Percentiles rank a stretch among this genome's conserved stretches.
These are phyloP conservation scores for Chrysosporium queenslandicum DNA, from an alignment of 2,329 filamentous ascomycete species.

Conservation along the genomic window DNA sequence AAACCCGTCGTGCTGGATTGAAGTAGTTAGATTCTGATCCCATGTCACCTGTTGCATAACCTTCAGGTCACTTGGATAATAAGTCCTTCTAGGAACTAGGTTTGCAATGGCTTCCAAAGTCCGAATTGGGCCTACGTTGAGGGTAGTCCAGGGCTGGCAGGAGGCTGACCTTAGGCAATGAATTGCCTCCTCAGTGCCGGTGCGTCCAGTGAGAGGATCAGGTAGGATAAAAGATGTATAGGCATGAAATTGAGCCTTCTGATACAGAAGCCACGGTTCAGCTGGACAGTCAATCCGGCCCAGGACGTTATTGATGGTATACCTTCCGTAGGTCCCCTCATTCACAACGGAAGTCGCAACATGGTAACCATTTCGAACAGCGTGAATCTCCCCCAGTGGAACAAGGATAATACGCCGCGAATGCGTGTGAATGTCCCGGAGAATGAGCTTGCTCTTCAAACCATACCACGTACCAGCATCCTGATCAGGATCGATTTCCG, in stretches of 20 bases:
- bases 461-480: conserved; percentile 42
- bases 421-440: conserved; percentile 23
- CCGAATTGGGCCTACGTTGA: conserved; percentile 5
- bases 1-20: conserved; percentile 35
- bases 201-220: conserved; percentile 24
- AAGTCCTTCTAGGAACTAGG: conserved; percentile 33
- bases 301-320: conserved; percentile 42
- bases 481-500: conserved; percentile 42
- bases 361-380: conserved; percentile 21
- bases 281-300: conserved; percentile 39
- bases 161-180: conserved; percentile 13
- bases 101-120: conserved; percentile 12
- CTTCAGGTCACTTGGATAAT: conserved; percentile 36
- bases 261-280: conserved; percentile 15
- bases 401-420: conserved; percentile 32
- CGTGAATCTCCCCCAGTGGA: conserved; percentile 28
- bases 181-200: conserved; percentile 21
- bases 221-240: conserved; percentile 22
- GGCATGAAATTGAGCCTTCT: conserved; percentile 26
- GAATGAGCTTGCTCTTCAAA: conserved; percentile 42
- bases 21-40: conserved; percentile 30
- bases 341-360: conserved; percentile 31
- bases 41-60: conserved; percentile 40
- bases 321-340: conserved; percentile 32
- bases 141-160: conserved; percentile 13